These are phyloP conservation scores for Rickenella mellea DNA, from an alignment of 768 basidiomycete species.

Conservation along the genomic window DNA sequence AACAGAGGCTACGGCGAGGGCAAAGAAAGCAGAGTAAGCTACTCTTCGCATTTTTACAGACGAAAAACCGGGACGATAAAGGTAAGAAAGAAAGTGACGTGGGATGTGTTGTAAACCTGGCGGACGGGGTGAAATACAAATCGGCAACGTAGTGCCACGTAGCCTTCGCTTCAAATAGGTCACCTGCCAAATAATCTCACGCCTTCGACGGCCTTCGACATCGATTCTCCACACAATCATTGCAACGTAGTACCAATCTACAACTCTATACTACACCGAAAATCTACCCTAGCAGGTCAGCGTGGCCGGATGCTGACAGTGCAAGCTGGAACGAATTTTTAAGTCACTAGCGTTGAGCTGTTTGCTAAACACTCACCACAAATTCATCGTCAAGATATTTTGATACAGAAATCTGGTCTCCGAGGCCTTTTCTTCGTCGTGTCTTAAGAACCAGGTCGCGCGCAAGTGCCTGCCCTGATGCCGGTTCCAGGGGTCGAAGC, in stretches of 20 bases:
- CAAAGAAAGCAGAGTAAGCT: conserved; percentile 68
- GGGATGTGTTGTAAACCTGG: conserved; percentile 17
- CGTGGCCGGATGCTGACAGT: conserved; percentile 92
- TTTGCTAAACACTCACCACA: conserved; percentile 46
- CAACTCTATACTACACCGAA: conserved; percentile 5
- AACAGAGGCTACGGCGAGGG: conserved; percentile 54
- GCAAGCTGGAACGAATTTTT: conserved; percentile 65
- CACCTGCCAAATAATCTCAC: too few relatives aligned
- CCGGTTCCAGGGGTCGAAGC: conserved; percentile 92
- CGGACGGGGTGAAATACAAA: conserved; percentile 4
- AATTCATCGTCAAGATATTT: conserved; percentile 97
- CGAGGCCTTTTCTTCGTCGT: conserved; percentile 89
- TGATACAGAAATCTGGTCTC: conserved; percentile 94
- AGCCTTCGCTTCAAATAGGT: conserved; percentile 3
- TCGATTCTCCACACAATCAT: too few relatives aligned
- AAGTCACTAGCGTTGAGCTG: conserved; percentile 4
- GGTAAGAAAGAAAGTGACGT: conserved; percentile 27
- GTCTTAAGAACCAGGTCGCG: conserved; percentile 95
- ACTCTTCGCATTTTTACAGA: conserved; percentile 89
- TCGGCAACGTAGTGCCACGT: too few relatives aligned
- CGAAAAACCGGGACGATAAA: conserved; percentile 53
- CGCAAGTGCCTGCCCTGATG: conserved; percentile 90
- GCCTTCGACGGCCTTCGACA: too few relatives aligned
- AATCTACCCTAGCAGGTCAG: conserved; percentile 70
- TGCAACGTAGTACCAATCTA: too few relatives aligned